Percentiles rank a stretch among this genome's conserved stretches.
Conservation (phyloP, 2,329 filamentous ascomycete species). For the Myrmaecium sp. region DNA sequence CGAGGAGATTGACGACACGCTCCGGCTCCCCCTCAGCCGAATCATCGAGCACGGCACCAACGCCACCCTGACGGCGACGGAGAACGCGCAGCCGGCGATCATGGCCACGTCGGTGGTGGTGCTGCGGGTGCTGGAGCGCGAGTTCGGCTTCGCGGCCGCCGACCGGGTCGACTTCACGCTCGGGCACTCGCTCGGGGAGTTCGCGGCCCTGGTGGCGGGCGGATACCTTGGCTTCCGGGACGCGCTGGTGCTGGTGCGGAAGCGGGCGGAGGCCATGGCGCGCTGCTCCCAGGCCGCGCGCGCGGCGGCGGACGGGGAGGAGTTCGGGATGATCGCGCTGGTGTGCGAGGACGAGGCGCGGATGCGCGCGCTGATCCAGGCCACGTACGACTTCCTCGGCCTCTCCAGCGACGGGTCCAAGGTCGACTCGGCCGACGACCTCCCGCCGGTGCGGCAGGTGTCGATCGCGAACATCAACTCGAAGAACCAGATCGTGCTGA, state of each 20-base stretch:
- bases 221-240: conserved; percentile 66
- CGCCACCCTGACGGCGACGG: conserved; percentile 58
- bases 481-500: conserved; percentile 90
- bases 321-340: conserved; percentile 88
- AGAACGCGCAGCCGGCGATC: conserved; percentile 85
- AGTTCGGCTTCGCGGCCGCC: conserved; percentile 59
- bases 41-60: conserved; percentile 71
- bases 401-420: conserved; percentile 48
- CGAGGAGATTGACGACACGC: conserved; percentile 66
- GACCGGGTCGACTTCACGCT: conserved; percentile 66
- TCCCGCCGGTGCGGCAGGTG: conserved; percentile 70
- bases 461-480: conserved; percentile 87
- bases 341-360: conserved; percentile 66
- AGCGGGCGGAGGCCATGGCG: conserved; percentile 69
- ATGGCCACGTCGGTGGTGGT: conserved; percentile 91
- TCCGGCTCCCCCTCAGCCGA: conserved; percentile 57
- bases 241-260: conserved; percentile 58
- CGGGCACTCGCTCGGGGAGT: conserved; percentile 85
- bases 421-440: conserved; percentile 47
- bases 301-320: conserved; percentile 50
- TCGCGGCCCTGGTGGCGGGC: conserved; percentile 73
- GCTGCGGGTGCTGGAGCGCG: conserved; percentile 66
- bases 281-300: conserved; percentile 49
- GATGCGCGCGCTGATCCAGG: conserved; percentile 49
- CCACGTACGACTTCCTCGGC: conserved; percentile 65